A percentile compares a stretch with the other conserved stretches of the same genome.
Evolutionary conservation across 163 green algal genomes (phyloP).

Genomic region (Scenedesmus sp.): DNA sequence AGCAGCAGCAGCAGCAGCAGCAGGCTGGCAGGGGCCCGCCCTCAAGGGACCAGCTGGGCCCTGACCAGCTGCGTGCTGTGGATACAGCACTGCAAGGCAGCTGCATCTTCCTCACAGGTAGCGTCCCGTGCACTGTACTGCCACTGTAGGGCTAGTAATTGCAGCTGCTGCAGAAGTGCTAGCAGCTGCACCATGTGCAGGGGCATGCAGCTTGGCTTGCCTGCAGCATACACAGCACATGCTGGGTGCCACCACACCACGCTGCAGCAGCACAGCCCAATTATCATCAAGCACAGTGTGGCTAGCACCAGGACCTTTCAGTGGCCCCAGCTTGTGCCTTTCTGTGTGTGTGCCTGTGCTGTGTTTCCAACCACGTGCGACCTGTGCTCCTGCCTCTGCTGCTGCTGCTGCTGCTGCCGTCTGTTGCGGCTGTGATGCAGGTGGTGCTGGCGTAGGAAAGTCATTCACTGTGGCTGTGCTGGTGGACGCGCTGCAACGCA

Average conservation of each 20-base stretch:
- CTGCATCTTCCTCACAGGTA: constrained; percentile 21
- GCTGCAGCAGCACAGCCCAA: not conserved
- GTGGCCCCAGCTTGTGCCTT: not conserved
- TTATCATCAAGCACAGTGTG: not conserved
- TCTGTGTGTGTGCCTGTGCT: not conserved
- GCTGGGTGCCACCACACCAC: too few species aligned
- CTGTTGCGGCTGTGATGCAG: not conserved
- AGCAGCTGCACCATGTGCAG: not conserved
- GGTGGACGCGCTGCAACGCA: not conserved
- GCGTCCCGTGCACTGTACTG: not conserved
- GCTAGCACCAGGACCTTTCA: not conserved
- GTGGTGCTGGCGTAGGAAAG: constrained; percentile 40
- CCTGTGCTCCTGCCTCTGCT: not conserved
- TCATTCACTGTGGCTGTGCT: not conserved
- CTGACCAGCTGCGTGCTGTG: constrained; percentile 10
- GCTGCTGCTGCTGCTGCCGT: not conserved
- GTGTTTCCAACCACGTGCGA: not conserved
- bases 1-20: constrained; percentile 11
- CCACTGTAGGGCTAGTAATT: not conserved
- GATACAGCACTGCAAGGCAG: too few species aligned
- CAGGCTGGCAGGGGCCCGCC: not conserved
- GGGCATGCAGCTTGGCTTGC: not conserved
- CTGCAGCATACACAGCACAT: not conserved
- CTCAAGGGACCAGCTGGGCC: not conserved
- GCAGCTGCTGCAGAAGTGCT: not conserved